Percentiles rank a stretch among this genome's conserved stretches.
Evolutionary conservation across 176 grass and related monocot species (phyloP).

Genomic region (Neostapfia colusana): DNA sequence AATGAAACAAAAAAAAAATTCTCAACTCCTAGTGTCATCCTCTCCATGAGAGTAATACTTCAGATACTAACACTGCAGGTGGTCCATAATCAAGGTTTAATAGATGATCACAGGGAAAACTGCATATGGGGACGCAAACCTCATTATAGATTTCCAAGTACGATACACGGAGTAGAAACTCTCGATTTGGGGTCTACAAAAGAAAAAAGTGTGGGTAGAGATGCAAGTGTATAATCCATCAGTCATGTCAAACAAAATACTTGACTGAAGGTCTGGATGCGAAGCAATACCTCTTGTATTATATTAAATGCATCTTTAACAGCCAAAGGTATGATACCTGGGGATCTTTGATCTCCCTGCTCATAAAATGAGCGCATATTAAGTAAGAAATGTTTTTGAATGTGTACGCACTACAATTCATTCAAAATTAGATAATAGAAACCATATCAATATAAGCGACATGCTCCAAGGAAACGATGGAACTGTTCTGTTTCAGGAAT

Average conservation of each 20-base stretch:
- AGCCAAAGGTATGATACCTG: slow-evolving; percentile 82
- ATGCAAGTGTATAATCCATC: slow-evolving; percentile 20
- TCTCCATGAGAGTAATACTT: too few species aligned
- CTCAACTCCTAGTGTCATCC: too few species aligned
- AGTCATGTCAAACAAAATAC: slow-evolving; percentile 7
- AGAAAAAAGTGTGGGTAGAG: neutral
- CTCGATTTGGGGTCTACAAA: slow-evolving; percentile 66
- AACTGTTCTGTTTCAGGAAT: slow-evolving; percentile 19
- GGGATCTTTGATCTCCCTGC: slow-evolving; percentile 84
- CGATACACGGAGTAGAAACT: slow-evolving; percentile 87
- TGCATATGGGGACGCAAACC: slow-evolving; percentile 42
- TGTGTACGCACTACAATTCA: slow-evolving; percentile 6
- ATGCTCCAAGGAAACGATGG: neutral
- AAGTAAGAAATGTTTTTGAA: slow-evolving; percentile 21
- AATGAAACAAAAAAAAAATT: too few species aligned
- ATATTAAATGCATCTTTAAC: slow-evolving; percentile 88
- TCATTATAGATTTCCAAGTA: slow-evolving; percentile 95
- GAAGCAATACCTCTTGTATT: slow-evolving; percentile 74
- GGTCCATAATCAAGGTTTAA: neutral
- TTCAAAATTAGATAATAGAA: slow-evolving; percentile 13
- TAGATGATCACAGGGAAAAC: neutral
- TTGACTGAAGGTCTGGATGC: slow-evolving; percentile 13
- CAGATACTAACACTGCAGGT: too few species aligned
- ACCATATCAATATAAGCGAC: neutral
- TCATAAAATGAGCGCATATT: slow-evolving; percentile 33